A percentile compares a stretch with the other conserved stretches of the same genome.
Evolutionary conservation across 2,329 filamentous ascomycete species (phyloP).

Genomic region (Myrmaecium sp.): DNA sequence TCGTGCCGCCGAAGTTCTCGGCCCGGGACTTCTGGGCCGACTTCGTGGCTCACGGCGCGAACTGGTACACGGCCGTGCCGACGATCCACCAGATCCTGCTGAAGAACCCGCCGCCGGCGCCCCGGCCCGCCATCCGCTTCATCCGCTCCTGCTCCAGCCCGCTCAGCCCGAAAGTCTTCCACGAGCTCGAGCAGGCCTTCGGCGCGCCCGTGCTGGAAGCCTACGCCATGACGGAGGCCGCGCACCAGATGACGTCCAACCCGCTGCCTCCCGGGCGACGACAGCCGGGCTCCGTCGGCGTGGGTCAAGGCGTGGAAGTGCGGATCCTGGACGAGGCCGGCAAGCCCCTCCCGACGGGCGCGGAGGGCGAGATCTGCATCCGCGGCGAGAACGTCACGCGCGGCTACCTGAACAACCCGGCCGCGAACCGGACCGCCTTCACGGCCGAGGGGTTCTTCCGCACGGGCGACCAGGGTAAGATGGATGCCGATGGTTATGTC

Average conservation of each 20-base stretch:
- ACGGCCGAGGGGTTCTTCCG: constrained; percentile 67
- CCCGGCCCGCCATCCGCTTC: constrained; percentile 61
- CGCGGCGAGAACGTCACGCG: constrained; percentile 67
- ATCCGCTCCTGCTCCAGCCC: constrained; percentile 79
- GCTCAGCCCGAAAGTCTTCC: constrained; percentile 64
- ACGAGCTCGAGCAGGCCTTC: constrained; percentile 60
- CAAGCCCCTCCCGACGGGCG: constrained; percentile 48
- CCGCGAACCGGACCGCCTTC: constrained; percentile 59
- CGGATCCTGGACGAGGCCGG: constrained; percentile 57
- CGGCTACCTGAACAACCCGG: constrained; percentile 69
- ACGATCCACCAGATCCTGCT: constrained; percentile 84
- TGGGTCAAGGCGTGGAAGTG: constrained; percentile 71
- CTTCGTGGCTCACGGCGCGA: constrained; percentile 56
- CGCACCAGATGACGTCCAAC: constrained; percentile 67
- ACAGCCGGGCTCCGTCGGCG: constrained; percentile 65
- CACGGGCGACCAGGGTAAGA: constrained; percentile 72
- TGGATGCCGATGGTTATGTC: constrained; percentile 65
- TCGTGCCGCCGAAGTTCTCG: constrained; percentile 67
- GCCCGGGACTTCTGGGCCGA: constrained; percentile 70
- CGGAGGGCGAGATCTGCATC: constrained; percentile 70
- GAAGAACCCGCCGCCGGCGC: constrained; percentile 50
- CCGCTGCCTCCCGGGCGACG: constrained; percentile 47
- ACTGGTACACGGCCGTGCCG: constrained; percentile 88
- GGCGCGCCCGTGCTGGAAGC: constrained; percentile 72
- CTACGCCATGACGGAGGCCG: constrained; percentile 84